Evolutionary conservation across 2,329 filamentous ascomycete genomes (phyloP).

Genomic region (Parascedosporium putredinis): DNA sequence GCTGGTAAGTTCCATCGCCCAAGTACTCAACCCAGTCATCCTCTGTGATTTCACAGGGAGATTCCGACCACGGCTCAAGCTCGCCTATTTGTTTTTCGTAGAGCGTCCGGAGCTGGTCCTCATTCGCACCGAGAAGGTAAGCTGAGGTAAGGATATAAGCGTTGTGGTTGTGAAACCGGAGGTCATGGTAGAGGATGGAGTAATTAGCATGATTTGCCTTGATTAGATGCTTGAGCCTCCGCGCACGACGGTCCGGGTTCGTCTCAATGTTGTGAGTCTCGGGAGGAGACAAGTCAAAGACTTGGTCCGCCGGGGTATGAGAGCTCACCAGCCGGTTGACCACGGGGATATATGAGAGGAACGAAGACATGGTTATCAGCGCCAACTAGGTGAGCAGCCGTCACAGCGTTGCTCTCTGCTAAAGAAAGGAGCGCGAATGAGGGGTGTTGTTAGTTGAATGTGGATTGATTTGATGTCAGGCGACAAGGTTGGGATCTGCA

Average conservation of each 20-base stretch:
- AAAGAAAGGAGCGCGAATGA: no score
- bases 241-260: slow-evolving; percentile 63
- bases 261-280: slow-evolving; percentile 72
- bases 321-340: slow-evolving; percentile 3
- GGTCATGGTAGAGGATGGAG: slow-evolving; percentile 67
- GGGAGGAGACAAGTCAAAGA: slow-evolving; percentile 51
- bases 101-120: slow-evolving; percentile 63
- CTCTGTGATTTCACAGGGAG: slow-evolving; percentile 71
- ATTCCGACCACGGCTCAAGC: slow-evolving; percentile 72
- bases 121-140: slow-evolving; percentile 70
- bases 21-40: slow-evolving; percentile 82
- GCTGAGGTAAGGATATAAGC: slow-evolving; percentile 75
- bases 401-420: no score
- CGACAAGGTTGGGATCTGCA: no score
- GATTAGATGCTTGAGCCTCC: slow-evolving; percentile 81
- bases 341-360: slow-evolving; percentile 6
- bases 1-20: slow-evolving; percentile 70
- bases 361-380: not conserved
- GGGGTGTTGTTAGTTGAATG: no score
- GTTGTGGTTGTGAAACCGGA: slow-evolving; percentile 72
- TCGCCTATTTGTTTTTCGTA: slow-evolving; percentile 67
- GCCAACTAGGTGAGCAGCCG: not conserved
- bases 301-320: not conserved
- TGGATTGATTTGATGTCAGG: no score
- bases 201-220: slow-evolving; percentile 88